These are phyloP conservation scores for Nannochloropsis gaditana DNA, from an alignment of 108 stramenopile genomes.

Conservation along the genomic window DNA sequence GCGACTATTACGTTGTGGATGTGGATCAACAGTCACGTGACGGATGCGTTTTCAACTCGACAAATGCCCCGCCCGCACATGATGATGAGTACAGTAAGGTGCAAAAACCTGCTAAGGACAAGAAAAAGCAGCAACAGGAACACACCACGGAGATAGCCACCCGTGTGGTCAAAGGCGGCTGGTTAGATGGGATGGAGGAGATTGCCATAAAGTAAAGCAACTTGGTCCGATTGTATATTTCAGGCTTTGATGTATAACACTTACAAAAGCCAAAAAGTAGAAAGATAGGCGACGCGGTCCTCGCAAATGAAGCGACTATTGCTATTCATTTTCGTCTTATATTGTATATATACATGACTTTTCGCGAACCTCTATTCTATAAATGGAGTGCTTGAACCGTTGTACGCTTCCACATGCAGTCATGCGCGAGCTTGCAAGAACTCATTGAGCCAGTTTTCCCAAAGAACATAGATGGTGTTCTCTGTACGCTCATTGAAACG, in stretches of 20 bases:
- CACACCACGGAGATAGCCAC: neutral
- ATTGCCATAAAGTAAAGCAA: neutral
- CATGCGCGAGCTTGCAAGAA: too few relatives aligned
- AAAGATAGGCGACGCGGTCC: too few relatives aligned
- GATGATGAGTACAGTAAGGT: neutral
- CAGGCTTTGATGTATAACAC: neutral
- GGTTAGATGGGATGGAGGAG: constrained; percentile 19
- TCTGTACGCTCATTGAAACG: too few relatives aligned
- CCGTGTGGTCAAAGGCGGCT: neutral
- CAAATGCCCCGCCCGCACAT: neutral
- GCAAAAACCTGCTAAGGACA: neutral
- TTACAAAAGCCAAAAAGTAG: neutral
- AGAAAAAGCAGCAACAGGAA: neutral
- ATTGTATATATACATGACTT: too few relatives aligned
- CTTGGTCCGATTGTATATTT: neutral
- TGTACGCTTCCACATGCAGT: too few relatives aligned
- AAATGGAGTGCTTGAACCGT: too few relatives aligned
- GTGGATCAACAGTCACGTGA: neutral
- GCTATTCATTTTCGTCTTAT: too few relatives aligned
- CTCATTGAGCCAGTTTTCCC: too few relatives aligned
- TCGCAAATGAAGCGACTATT: too few relatives aligned
- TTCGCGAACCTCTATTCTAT: too few relatives aligned
- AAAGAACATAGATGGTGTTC: too few relatives aligned
- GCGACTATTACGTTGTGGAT: neutral
- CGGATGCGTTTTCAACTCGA: neutral